Evolutionary conservation across 768 basidiomycete species (phyloP).

Genomic region (Leccinum imitatum): DNA sequence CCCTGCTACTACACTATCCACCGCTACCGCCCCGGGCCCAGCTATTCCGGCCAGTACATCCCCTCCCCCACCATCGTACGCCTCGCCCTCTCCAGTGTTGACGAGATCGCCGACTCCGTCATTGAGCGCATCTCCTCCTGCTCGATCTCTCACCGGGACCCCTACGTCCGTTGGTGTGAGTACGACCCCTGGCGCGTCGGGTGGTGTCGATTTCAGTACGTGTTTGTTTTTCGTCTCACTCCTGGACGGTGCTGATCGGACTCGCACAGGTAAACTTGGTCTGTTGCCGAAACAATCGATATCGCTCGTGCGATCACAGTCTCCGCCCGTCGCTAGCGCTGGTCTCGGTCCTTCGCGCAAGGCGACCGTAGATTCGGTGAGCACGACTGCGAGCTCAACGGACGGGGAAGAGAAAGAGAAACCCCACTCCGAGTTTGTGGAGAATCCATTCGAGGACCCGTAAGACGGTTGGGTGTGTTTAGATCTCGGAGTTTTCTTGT

Average conservation of each 20-base stretch:
- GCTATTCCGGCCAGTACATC: neutral
- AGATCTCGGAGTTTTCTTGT: neutral
- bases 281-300: conserved; percentile 75
- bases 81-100: conserved; percentile 8
- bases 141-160: conserved; percentile 3
- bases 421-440: conserved; percentile 59
- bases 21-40: neutral
- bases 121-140: neutral
- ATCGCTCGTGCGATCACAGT: conserved; percentile 42
- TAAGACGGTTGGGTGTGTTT: neutral
- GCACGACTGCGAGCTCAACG: conserved; percentile 23
- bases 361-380: conserved; percentile 12
- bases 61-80: conserved; percentile 3
- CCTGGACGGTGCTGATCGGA: neutral
- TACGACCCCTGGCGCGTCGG: conserved; percentile 17
- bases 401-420: conserved; percentile 57
- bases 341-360: conserved; percentile 7
- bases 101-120: neutral
- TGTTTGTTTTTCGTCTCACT: neutral
- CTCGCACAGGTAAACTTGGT: conserved; percentile 57
- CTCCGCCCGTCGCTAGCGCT: conserved; percentile 25
- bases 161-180: conserved; percentile 4
- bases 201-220: conserved; percentile 35
- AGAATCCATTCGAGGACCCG: conserved; percentile 71
- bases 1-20: neutral